Conservation (phyloP, 2,329 filamentous ascomycete species). For the Anthostomella pinea region DNA sequence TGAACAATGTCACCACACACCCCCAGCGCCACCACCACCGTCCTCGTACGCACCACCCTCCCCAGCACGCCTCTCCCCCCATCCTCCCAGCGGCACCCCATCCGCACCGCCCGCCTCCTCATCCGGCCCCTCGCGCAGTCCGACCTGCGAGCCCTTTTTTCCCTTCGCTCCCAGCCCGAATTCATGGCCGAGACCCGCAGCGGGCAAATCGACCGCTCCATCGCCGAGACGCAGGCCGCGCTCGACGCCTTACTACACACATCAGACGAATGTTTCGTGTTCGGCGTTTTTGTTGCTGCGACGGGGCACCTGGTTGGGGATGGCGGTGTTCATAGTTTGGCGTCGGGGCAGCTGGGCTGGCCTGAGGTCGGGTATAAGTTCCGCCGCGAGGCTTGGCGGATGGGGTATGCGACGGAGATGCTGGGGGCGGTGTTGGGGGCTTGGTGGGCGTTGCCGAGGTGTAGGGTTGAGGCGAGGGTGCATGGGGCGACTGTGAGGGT, state of each 20-base stretch:
- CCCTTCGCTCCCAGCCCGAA: slow-evolving; percentile 21
- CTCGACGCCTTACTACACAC: slow-evolving; percentile 12
- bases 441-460: slow-evolving; percentile 24
- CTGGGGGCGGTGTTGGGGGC: slow-evolving; percentile 17
- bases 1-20: too few relatives aligned
- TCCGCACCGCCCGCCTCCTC: slow-evolving; percentile 25
- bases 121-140: slow-evolving; percentile 21
- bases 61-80: slow-evolving; percentile 22
- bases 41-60: slow-evolving; percentile 20
- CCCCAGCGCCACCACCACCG: not conserved
- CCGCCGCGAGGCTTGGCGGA: slow-evolving; percentile 19
- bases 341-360: slow-evolving; percentile 19
- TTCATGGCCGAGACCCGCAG: slow-evolving; percentile 23
- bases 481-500: slow-evolving; percentile 6
- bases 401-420: slow-evolving; percentile 26
- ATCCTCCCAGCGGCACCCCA: slow-evolving; percentile 11
- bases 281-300: slow-evolving; percentile 21
- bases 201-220: slow-evolving; percentile 19
- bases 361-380: slow-evolving; percentile 27
- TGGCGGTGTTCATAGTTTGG: slow-evolving; percentile 24
- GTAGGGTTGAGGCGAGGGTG: slow-evolving; percentile 3
- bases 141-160: slow-evolving; percentile 18
- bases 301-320: slow-evolving; percentile 30
- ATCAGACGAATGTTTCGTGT: slow-evolving; percentile 8
- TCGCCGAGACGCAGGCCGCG: slow-evolving; percentile 19